These are phyloP conservation scores for Tolypocladium inflatum DNA, from an alignment of 2,329 filamentous ascomycete genomes.

Conservation along the genomic window DNA sequence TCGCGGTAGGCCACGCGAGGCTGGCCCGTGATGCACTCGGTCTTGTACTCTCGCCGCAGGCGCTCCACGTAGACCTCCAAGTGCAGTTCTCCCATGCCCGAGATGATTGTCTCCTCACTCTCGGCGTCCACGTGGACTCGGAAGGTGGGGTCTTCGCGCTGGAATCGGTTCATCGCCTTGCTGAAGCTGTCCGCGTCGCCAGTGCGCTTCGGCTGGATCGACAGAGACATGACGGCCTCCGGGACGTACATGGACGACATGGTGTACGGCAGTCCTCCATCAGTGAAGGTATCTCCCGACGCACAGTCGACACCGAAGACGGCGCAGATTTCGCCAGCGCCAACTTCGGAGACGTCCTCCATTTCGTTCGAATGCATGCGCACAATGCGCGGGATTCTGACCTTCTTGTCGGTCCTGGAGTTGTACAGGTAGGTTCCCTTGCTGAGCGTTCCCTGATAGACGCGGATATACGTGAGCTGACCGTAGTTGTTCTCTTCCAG, in stretches of 20 bases:
- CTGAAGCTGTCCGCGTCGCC: conserved; percentile 91
- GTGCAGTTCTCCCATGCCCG: conserved; percentile 95
- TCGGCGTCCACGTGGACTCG: conserved; percentile 86
- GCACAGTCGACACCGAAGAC: conserved; percentile 98
- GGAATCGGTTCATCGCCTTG: conserved; percentile 98
- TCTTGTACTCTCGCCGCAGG: conserved; percentile 91
- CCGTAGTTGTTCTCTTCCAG: conserved; percentile 98
- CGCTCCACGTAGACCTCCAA: conserved; percentile 96
- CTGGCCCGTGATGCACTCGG: conserved; percentile 91
- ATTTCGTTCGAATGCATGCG: conserved; percentile 99
- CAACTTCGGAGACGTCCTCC: conserved; percentile 90
- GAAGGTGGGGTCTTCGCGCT: conserved; percentile 97
- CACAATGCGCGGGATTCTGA: conserved; percentile 93
- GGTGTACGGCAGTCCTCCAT: conserved; percentile 81
- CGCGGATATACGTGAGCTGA: conserved; percentile 94
- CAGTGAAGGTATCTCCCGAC: conserved; percentile 96
- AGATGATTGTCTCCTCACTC: conserved; percentile 94
- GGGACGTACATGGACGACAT: conserved; percentile 99
- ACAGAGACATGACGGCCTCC: conserved; percentile 95
- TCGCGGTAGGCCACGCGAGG: conserved; percentile 96
- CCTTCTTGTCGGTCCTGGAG: conserved; percentile 87
- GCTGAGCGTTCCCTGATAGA: conserved; percentile 85
- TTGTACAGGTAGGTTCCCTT: conserved; percentile 92
- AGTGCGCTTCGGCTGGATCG: conserved; percentile 89
- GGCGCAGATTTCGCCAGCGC: conserved; percentile 94